Percentiles rank a stretch among this genome's conserved stretches.
These are phyloP conservation scores for Ceratocystis papillata DNA, from an alignment of 2,329 filamentous ascomycete genomes.

Conservation along the genomic window DNA sequence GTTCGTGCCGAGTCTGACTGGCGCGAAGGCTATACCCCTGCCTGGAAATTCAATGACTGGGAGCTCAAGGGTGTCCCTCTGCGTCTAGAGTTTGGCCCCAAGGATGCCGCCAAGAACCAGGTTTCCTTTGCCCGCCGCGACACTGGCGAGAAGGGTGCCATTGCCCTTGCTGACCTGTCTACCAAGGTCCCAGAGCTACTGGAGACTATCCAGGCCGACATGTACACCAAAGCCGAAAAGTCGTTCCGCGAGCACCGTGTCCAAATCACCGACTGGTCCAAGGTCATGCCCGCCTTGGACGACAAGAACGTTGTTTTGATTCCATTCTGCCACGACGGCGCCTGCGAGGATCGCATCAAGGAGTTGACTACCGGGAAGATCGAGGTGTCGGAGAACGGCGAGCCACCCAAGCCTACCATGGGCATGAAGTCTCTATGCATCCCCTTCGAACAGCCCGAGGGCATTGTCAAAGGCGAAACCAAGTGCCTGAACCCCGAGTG, in stretches of 20 bases:
- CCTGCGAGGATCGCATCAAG: conserved; percentile 93
- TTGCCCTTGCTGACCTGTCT: conserved; percentile 62
- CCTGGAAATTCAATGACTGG: conserved; percentile 99
- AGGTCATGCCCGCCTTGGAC: conserved; percentile 83
- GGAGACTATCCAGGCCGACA: conserved; percentile 78
- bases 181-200: conserved; percentile 69
- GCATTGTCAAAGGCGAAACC: conserved; percentile 66
- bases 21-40: conserved; percentile 84
- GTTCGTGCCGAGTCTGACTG: conserved; percentile 72
- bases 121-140: conserved; percentile 83
- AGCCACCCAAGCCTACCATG: conserved; percentile 48
- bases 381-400: conserved; percentile 43
- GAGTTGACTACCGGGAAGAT: conserved; percentile 72
- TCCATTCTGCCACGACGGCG: conserved; percentile 68
- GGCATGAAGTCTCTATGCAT: conserved; percentile 64
- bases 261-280: conserved; percentile 73
- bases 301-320: conserved; percentile 87
- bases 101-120: conserved; percentile 76
- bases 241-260: conserved; percentile 72
- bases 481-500: conserved; percentile 91
- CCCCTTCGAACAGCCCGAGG: conserved; percentile 71
- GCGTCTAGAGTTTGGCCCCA: conserved; percentile 89
- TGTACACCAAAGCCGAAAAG: conserved; percentile 64
- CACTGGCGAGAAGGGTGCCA: conserved; percentile 68
- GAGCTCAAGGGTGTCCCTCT: conserved; percentile 93